Evolutionary conservation across 257 asterid species (phyloP).

Genomic region (Asclepias syriaca): DNA sequence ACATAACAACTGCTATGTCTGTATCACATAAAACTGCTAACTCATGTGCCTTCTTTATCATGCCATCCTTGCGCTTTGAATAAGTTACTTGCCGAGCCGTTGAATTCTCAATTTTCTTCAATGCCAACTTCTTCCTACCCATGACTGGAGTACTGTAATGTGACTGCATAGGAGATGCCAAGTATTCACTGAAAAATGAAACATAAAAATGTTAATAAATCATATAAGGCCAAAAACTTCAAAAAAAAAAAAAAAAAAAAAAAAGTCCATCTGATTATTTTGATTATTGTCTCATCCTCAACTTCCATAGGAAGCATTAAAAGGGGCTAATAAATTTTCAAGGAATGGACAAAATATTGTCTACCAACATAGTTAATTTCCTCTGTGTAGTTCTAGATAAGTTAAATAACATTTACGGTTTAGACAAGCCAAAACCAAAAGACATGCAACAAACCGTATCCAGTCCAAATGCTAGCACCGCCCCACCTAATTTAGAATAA

Average conservation of each 20-base stretch:
- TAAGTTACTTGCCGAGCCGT: constrained; percentile 42
- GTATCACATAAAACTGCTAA: constrained; percentile 56
- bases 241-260: neutral
- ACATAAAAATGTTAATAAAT: neutral
- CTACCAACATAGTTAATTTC: neutral
- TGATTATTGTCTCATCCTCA: neutral
- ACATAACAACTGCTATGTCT: constrained; percentile 60
- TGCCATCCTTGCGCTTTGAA: constrained; percentile 59
- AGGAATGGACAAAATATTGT: neutral
- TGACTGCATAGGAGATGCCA: constrained; percentile 10
- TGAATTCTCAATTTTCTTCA: constrained; percentile 47
- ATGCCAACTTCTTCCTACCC: constrained; percentile 55
- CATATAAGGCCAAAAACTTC: neutral
- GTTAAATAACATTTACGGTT: neutral
- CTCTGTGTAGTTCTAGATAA: neutral
- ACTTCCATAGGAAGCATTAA: neutral
- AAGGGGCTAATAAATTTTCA: neutral
- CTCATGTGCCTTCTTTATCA: constrained; percentile 61
- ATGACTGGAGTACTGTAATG: constrained; percentile 12
- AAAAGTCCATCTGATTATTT: neutral
- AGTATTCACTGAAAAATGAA: constrained; percentile 3
- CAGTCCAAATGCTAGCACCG: neutral
- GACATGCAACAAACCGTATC: neutral
- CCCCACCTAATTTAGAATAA: neutral
- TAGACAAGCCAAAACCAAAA: neutral